Percentiles rank a stretch among this genome's conserved stretches.
Evolutionary conservation across 108 stramenopile species (phyloP).

Genomic region (Cyclostephanos invisitatus): DNA sequence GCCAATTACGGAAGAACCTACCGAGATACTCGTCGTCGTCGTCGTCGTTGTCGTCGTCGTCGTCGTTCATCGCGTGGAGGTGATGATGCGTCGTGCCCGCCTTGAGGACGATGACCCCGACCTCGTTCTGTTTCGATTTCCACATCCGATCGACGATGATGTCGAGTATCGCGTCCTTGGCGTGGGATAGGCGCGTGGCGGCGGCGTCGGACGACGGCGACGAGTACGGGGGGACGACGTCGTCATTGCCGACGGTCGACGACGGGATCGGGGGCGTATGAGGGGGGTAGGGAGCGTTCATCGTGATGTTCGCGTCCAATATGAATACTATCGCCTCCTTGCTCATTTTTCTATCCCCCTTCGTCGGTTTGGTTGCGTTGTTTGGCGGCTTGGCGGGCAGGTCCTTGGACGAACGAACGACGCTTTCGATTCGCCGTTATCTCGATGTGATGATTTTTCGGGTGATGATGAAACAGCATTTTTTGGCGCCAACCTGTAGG

Average conservation of each 20-base stretch:
- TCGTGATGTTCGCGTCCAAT: conserved; percentile 67
- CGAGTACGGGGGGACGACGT: background rate
- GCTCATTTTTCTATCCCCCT: conserved; percentile 37
- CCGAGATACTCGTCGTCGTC: conserved; percentile 20
- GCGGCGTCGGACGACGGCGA: background rate
- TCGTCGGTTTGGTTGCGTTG: too few species aligned
- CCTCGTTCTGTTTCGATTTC: conserved; percentile 59
- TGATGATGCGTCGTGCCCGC: conserved; percentile 60
- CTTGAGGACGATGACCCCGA: conserved; percentile 60
- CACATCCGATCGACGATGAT: conserved; percentile 70
- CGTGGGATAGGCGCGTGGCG: conserved; percentile 49
- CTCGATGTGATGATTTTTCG: too few species aligned
- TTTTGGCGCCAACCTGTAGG: too few species aligned
- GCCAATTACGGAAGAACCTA: conserved; percentile 13
- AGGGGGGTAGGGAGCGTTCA: conserved; percentile 53
- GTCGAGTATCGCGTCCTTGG: conserved; percentile 52
- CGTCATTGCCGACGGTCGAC: background rate
- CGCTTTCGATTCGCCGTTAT: too few species aligned
- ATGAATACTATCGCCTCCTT: conserved; percentile 80
- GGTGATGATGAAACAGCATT: too few species aligned
- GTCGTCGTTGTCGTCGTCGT: conserved; percentile 21
- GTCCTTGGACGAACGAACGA: too few species aligned
- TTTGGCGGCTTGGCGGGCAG: too few species aligned
- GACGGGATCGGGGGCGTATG: too few species aligned
- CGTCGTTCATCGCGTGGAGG: conserved; percentile 28